Base-by-base conservation (phyloP, 2,329 filamentous ascomycete genomes). In the Xylariaceae sp. region DNA sequence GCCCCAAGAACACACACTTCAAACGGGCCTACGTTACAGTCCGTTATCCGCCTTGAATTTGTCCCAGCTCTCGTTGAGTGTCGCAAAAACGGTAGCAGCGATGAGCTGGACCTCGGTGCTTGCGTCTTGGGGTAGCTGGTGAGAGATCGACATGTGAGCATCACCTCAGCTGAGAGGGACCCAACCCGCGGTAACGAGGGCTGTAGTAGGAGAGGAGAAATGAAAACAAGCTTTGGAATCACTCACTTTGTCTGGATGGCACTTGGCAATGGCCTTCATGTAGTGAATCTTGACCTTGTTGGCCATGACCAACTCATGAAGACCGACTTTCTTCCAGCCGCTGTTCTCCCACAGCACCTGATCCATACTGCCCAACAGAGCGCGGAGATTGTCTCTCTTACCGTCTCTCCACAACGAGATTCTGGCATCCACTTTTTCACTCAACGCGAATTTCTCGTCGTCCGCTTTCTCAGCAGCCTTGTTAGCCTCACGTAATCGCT, bases 261-360 rank as follows among this genome's bases (percentile, higher is more conserved):
- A 94, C 79, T 97, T 97, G 11, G 87, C 90, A 79, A 99, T 97
- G 6, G 93, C 94, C 81, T 96, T 97, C 94, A 99, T 97, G 69
- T 99, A 99, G 54, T 89, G 79, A 59, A 99, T 87, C 82, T 99
- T 99, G 69, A 97, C 94, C 78, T 93, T 96, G 61, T 89, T 91
- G 33, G 91, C 86, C 80, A 96, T 82, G 47, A 99, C 88, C 61
- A 99, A 72, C 74, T 99, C 94, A 59, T 92, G 87, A 83, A 99
- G 84, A 31, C 90, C 91, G 51, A 97, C 87, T 76, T 95, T 96
- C 76, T 96, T 97, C 94, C 94, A 99, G 4, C 90, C 91, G 57
- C 90, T 90, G 40, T 86, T 87, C 58, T 90, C 86, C 94, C 94
- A 99, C 28, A 99, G 78, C 28, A 99, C 91, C 38, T 79, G 82